Conservation (phyloP, 495 filamentous ascomycete genomes). For the Astrocystis sublimbata region DNA sequence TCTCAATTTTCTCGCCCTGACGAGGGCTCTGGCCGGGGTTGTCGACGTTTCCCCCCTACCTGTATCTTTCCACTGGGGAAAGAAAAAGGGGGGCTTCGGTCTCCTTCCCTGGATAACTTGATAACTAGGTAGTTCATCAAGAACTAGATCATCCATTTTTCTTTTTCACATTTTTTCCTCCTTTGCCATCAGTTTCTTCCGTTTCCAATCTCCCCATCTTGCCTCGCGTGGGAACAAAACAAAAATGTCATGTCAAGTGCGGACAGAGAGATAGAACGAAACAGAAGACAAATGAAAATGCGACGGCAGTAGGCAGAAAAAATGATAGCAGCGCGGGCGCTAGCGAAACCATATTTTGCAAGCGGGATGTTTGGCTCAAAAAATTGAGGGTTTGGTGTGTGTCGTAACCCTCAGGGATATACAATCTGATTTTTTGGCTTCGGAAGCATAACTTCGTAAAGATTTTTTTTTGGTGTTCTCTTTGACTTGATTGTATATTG, state of each 20-base stretch:
- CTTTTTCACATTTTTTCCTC: conserved; percentile 15
- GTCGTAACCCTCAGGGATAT: conserved; percentile 21
- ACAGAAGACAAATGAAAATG: no score
- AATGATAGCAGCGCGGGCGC: conserved; percentile 26
- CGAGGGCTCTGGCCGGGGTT: conserved; percentile 41
- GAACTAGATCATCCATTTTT: conserved; percentile 20
- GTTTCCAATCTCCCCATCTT: neutral
- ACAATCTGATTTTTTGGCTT: conserved; percentile 23
- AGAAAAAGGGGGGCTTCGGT: no score
- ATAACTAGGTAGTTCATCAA: conserved; percentile 29
- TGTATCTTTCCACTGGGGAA: conserved; percentile 15
- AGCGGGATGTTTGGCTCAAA: neutral
- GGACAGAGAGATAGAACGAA: conserved; percentile 9
- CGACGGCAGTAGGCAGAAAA: no score
- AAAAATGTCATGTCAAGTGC: no score
- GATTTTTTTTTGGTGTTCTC: conserved; percentile 15
- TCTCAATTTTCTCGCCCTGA: conserved; percentile 47
- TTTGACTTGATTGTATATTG: conserved; percentile 14
- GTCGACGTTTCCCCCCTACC: conserved; percentile 20
- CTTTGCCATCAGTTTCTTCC: conserved; percentile 19
- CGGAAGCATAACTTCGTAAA: conserved; percentile 1
- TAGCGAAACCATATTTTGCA: conserved; percentile 26
- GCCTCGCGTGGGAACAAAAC: neutral
- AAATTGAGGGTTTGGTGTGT: no score
- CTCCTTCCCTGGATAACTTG: conserved; percentile 17